A percentile compares a stretch with the other conserved stretches of the same genome.
Conservation (phyloP, 202 grass and related monocot genomes). For the Hordeum pubiflorum region DNA sequence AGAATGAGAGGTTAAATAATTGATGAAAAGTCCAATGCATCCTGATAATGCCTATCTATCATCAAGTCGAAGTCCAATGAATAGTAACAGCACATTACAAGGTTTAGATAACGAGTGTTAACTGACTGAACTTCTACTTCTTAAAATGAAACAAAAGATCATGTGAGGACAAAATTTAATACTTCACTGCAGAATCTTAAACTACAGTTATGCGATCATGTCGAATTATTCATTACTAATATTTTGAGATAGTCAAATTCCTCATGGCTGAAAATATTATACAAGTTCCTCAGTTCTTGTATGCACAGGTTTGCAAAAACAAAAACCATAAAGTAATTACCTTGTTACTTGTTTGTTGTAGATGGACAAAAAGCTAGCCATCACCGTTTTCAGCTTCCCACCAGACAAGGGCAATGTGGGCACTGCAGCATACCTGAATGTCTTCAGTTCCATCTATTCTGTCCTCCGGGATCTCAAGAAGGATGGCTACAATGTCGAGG, state of each 20-base stretch:
- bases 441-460: conserved; percentile 86
- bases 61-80: background rate
- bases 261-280: background rate
- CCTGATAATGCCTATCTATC: background rate
- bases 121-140: background rate
- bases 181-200: conserved; percentile 1
- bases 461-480: conserved; percentile 68
- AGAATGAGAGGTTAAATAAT: background rate
- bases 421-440: conserved; percentile 84
- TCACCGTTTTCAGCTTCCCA: conserved; percentile 98
- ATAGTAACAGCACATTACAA: background rate
- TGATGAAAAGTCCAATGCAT: background rate
- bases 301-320: background rate
- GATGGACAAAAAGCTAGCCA: conserved; percentile 72
- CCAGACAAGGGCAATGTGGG: conserved; percentile 98
- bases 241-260: background rate
- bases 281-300: background rate
- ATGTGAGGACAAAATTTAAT: background rate
- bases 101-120: background rate
- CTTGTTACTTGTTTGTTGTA: conserved; percentile 23
- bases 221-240: background rate
- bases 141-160: background rate
- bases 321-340: conserved; percentile 12
- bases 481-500: conserved; percentile 73
- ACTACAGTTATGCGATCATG: background rate